A percentile compares a stretch with the other conserved stretches of the same genome.
Evolutionary conservation across 2,329 filamentous ascomycete genomes (phyloP).

Genomic region (Berkeleyomyces basicola): DNA sequence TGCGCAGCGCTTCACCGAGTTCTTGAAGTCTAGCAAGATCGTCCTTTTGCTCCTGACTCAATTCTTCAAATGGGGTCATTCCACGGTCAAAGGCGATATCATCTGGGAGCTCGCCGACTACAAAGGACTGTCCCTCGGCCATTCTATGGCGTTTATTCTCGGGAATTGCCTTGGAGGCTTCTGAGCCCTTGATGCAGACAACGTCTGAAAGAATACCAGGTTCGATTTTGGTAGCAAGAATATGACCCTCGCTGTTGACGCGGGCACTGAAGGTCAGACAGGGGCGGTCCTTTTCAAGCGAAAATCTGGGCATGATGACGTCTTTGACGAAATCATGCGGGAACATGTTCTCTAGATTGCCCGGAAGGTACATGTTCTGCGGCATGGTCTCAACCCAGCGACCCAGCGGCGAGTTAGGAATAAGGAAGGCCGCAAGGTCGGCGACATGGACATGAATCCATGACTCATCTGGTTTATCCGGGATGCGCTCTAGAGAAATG

Average conservation of each 20-base stretch:
- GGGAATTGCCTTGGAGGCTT: slow-evolving; percentile 28
- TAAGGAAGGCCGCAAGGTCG: slow-evolving; percentile 57
- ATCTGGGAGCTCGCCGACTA: slow-evolving; percentile 19
- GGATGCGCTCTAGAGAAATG: slow-evolving; percentile 49
- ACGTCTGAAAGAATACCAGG: slow-evolving; percentile 37
- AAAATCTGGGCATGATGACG: slow-evolving; percentile 34
- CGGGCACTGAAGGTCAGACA: slow-evolving; percentile 47
- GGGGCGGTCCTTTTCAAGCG: slow-evolving; percentile 33
- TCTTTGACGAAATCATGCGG: slow-evolving; percentile 23
- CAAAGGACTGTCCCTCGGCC: slow-evolving; percentile 16
- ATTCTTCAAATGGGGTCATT: slow-evolving; percentile 27
- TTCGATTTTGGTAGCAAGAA: slow-evolving; percentile 38
- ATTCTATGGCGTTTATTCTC: slow-evolving; percentile 10
- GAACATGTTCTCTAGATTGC: slow-evolving; percentile 42
- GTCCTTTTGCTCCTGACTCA: slow-evolving; percentile 26
- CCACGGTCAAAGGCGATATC: slow-evolving; percentile 21
- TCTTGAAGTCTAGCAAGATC: slow-evolving; percentile 32
- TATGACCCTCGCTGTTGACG: slow-evolving; percentile 33
- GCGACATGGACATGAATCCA: slow-evolving; percentile 71
- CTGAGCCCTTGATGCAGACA: slow-evolving; percentile 37
- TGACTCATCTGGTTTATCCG: slow-evolving; percentile 32
- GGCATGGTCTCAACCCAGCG: slow-evolving; percentile 44
- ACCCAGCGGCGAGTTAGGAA: slow-evolving; percentile 39
- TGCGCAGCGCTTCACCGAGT: slow-evolving; percentile 31
- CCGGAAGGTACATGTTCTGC: slow-evolving; percentile 43